Conservation (phyloP, 23 red algal species). For the Gracilaria domingensis region DNA sequence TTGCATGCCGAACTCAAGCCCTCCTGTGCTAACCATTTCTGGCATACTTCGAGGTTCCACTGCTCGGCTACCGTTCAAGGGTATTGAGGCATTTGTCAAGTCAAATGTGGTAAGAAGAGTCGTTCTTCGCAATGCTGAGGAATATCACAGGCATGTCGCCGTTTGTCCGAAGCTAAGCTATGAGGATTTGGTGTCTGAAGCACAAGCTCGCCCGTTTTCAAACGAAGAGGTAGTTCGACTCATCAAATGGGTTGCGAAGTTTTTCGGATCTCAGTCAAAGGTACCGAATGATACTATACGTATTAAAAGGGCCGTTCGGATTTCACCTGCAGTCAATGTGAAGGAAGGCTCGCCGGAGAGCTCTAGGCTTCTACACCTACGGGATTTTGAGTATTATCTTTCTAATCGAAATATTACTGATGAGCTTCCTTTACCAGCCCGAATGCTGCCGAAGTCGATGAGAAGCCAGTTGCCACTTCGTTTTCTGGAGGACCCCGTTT, state of each 20-base stretch:
- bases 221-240: conserved; percentile 52
- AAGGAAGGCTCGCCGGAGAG: neutral
- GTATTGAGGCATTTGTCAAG: conserved; percentile 73
- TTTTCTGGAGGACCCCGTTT: conserved; percentile 14
- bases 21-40: conserved; percentile 51
- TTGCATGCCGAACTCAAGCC: conserved; percentile 42
- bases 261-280: conserved; percentile 9
- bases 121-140: conserved; percentile 53
- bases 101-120: conserved; percentile 41
- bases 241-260: conserved; percentile 63
- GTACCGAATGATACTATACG: neutral
- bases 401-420: neutral
- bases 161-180: conserved; percentile 23
- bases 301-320: conserved; percentile 32
- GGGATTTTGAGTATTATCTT: conserved; percentile 38
- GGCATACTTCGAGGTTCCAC: conserved; percentile 39
- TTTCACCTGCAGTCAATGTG: neutral
- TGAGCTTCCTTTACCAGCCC: conserved; percentile 46
- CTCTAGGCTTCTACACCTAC: neutral
- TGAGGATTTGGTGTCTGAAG: conserved; percentile 22
- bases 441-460: conserved; percentile 26
- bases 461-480: neutral
- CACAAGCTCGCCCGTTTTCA: conserved; percentile 1
- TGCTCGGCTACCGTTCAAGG: conserved; percentile 24
- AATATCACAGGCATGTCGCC: conserved; percentile 51